Base-by-base conservation (phyloP, 2,329 filamentous ascomycete species). In the Massarina eburnea region DNA sequence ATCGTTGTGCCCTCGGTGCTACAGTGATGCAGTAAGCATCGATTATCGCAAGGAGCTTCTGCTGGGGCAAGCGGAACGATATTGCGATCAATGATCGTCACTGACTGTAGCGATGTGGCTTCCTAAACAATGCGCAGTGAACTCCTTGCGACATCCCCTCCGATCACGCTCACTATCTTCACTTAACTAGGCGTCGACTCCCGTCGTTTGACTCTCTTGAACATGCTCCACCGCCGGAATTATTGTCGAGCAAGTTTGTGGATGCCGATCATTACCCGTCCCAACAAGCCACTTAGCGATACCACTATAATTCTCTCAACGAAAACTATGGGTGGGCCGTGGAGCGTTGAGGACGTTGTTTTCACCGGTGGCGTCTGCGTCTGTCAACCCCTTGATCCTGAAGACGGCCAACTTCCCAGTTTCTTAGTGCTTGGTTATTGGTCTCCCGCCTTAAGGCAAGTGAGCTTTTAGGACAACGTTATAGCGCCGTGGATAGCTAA, bases 341-440 rank as follows among this genome's bases (percentile, higher is more conserved):
- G 10, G 21, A 21, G 39, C 39, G 39, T 41, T 41, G 26, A 17
- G 39, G 18, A 21, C 39, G 27, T 41, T 33, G 27, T 32, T n/a
- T 7, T n/a, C 39, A n/a, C 4, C n/a, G 24, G 3, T n/a, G 14
- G 39, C 15, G 38, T 29, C 21, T n/a, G 22, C 17, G 15, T 19
- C 9, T 15, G 26, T 22, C 17, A 19, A 17, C 26, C 18, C 22
- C 35, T 26, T 20, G 35, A 3, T 26, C 22, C 20, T 20, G 26
- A 38, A 19, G 35, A 38, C 35, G 4, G 3, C 20, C 26, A 21
- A 37, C 34, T 38, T 15, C 35, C 35, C 6, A 24, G 35, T 38
- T 38, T 20, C 35, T 38, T 38, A 22, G 20, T 24, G 21, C n/a
- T 20, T 8, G 33, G 26, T 24, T 19, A 26, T 17, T 20, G 26